Conservation (phyloP, 768 basidiomycete genomes). For the Podaxis carcinomalis region DNA sequence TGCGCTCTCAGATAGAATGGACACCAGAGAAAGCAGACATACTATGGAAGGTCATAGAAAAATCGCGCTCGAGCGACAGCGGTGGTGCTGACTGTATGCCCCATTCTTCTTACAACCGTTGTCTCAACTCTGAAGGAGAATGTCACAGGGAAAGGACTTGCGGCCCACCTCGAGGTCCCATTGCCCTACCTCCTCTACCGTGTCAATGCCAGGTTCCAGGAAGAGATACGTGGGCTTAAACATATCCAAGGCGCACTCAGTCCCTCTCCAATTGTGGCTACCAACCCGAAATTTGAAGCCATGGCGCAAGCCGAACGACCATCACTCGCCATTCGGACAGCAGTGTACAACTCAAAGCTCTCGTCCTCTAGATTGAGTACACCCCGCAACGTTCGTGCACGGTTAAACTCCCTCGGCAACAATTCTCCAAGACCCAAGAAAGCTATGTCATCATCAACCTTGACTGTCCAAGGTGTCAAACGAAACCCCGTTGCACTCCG, state of each 20-base stretch:
- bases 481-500: conserved; percentile 33
- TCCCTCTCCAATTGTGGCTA: conserved; percentile 32
- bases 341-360: conserved; percentile 27
- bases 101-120: neutral
- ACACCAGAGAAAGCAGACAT: conserved; percentile 78
- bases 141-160: conserved; percentile 74
- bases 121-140: neutral
- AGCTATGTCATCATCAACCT: conserved; percentile 62
- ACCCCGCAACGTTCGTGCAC: conserved; percentile 63
- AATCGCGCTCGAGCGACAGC: conserved; percentile 67
- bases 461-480: conserved; percentile 59
- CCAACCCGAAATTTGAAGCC: conserved; percentile 20
- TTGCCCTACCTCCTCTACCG: conserved; percentile 82
- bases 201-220: conserved; percentile 79
- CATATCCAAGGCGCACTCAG: conserved; percentile 63
- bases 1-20: conserved; percentile 69
- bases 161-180: conserved; percentile 74
- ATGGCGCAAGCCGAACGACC: conserved; percentile 26
- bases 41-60: conserved; percentile 83
- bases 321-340: conserved; percentile 23
- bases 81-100: conserved; percentile 76
- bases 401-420: conserved; percentile 63
- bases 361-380: conserved; percentile 44
- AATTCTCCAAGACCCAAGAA: conserved; percentile 51
- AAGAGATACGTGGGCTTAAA: conserved; percentile 76